Conservation (phyloP, 257 asterid genomes). For the Scutellaria galericulata region DNA sequence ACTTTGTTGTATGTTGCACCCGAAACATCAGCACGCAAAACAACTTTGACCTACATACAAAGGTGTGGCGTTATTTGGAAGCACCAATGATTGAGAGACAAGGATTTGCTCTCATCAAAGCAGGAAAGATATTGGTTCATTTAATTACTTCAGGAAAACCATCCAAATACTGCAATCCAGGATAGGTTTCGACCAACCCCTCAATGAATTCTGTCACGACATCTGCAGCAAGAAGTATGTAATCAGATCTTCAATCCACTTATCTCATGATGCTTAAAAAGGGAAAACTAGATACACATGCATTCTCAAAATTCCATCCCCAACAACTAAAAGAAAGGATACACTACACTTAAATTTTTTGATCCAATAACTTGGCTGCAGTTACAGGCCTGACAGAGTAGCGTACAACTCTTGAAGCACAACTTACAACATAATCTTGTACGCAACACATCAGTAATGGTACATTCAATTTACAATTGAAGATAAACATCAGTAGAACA, state of each 20-base stretch:
- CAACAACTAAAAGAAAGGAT: neutral
- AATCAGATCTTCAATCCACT: slow-evolving; percentile 20
- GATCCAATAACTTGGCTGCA: slow-evolving; percentile 16
- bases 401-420: slow-evolving; percentile 27
- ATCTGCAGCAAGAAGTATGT: slow-evolving; percentile 58
- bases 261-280: neutral
- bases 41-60: slow-evolving; percentile 79
- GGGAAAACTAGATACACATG: neutral
- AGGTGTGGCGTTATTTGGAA: slow-evolving; percentile 25
- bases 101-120: neutral
- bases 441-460: slow-evolving; percentile 12
- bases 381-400: slow-evolving; percentile 8
- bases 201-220: slow-evolving; percentile 95
- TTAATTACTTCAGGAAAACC: slow-evolving; percentile 84
- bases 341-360: neutral
- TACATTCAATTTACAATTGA: slow-evolving; percentile 23
- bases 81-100: slow-evolving; percentile 8
- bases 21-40: slow-evolving; percentile 88
- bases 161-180: slow-evolving; percentile 94
- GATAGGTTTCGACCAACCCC: slow-evolving; percentile 92
- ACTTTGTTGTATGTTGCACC: slow-evolving; percentile 80
- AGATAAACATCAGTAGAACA: slow-evolving; percentile 15
- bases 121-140: slow-evolving; percentile 7
- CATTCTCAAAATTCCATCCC: slow-evolving; percentile 21
- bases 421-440: neutral